phyloP scores from a whole-genome alignment of 2,329 filamentous ascomycete species.

The Gnomoniopsis smithogilvyi region DNA sequence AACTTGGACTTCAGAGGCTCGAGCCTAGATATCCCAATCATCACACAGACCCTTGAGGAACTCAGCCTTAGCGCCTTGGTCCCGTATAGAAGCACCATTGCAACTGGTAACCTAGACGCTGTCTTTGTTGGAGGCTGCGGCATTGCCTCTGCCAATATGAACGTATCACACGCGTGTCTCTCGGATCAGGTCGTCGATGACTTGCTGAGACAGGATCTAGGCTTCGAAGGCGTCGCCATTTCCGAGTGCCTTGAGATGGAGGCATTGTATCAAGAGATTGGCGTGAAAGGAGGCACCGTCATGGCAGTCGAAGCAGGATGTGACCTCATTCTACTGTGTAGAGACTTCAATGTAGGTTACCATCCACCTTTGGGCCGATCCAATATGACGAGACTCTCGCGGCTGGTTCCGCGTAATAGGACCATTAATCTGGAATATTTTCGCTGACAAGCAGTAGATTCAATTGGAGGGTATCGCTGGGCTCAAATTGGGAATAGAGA shows the following conservation, averaged over 20 bases:
- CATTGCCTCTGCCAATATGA: slow-evolving; percentile 87
- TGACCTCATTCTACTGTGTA: slow-evolving; percentile 84
- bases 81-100: slow-evolving; percentile 87
- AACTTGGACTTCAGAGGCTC: slow-evolving; percentile 92
- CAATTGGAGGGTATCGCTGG: slow-evolving; percentile 91
- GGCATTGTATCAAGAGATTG: slow-evolving; percentile 89
- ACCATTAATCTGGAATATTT: not conserved
- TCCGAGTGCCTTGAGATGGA: slow-evolving; percentile 98
- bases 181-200: slow-evolving; percentile 93
- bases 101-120: slow-evolving; percentile 75
- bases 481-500: slow-evolving; percentile 84
- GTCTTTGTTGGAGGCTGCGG: slow-evolving; percentile 97
- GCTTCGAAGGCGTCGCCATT: slow-evolving; percentile 88
- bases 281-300: slow-evolving; percentile 93
- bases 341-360: slow-evolving; percentile 61
- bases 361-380: not conserved
- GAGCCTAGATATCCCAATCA: slow-evolving; percentile 87
- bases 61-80: slow-evolving; percentile 88
- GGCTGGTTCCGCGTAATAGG: not conserved
- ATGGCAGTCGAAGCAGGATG: slow-evolving; percentile 98
- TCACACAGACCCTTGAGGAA: slow-evolving; percentile 91
- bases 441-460: slow-evolving; percentile 35
- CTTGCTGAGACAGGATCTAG: slow-evolving; percentile 79
- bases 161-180: slow-evolving; percentile 91
- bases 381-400: too few relatives aligned